A percentile compares a stretch with the other conserved stretches of the same genome.
Conservation (phyloP, 208 protist genomes). For the Leishmania mexicana region DNA sequence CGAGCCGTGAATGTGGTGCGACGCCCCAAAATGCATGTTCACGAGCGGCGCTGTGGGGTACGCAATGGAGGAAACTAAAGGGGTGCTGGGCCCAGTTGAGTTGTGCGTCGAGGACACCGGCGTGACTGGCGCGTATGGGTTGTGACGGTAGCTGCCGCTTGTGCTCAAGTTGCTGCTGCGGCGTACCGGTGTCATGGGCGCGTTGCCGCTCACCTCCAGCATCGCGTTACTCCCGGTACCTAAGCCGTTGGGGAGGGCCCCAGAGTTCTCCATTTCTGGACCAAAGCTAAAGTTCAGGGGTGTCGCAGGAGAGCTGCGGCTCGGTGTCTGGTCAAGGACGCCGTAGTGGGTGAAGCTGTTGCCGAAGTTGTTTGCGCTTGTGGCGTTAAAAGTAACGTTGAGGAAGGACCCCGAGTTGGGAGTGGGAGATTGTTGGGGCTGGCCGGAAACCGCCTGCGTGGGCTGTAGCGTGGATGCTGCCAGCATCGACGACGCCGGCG, state of each 20-base stretch:
- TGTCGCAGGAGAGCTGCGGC: slow-evolving; percentile 35
- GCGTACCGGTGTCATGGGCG: slow-evolving; percentile 32
- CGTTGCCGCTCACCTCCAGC: slow-evolving; percentile 18
- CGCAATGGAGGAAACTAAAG: slow-evolving; percentile 13
- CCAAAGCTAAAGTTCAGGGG: slow-evolving; percentile 56
- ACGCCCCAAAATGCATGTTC: slow-evolving; percentile 28
- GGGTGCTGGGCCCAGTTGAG: slow-evolving; percentile 32
- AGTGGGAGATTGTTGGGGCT: slow-evolving; percentile 26
- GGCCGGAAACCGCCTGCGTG: background rate
- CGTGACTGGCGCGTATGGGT: slow-evolving; percentile 68
- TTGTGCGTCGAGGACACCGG: slow-evolving; percentile 38
- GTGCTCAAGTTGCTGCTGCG: slow-evolving; percentile 46
- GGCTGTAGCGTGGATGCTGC: background rate
- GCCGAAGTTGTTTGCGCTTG: slow-evolving; percentile 21
- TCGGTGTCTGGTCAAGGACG: slow-evolving; percentile 23
- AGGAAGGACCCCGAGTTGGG: slow-evolving; percentile 36
- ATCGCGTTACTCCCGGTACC: slow-evolving; percentile 9
- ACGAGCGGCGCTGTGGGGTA: slow-evolving; percentile 13
- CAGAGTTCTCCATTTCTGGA: slow-evolving; percentile 28
- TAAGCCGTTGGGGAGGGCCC: slow-evolving; percentile 3
- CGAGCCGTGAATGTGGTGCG: slow-evolving; percentile 20
- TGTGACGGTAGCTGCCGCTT: slow-evolving; percentile 59
- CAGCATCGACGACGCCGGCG: slow-evolving; percentile 12
- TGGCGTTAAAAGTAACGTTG: slow-evolving; percentile 43
- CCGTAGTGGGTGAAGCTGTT: slow-evolving; percentile 27